Evolutionary conservation across 2,329 filamentous ascomycete species (phyloP), one percentile per base, ranked within the genome.

Genomic region (Colletotrichum higginsianum): DNA sequence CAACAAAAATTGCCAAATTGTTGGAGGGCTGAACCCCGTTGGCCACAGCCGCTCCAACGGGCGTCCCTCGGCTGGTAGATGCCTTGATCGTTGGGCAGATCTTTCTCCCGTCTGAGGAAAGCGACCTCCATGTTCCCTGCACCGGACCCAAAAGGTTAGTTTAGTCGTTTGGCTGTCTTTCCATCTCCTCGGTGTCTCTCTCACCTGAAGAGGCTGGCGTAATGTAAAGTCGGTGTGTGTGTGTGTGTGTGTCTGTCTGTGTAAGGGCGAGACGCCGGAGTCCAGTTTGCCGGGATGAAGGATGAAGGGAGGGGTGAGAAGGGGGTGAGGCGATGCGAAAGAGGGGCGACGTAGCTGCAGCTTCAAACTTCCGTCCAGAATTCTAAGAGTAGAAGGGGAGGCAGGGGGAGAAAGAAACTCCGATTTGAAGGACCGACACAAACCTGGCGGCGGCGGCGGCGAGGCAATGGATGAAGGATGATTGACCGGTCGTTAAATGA

Each of bases 11-110:
- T 47, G 55, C 55, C 44, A 47, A 18, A 46, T 47, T 15, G n/a
- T 5, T 60, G 30, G 56, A 61, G 55, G 44, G 62, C 56, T 66
- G 42, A 56, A 44, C 62, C 42, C 47, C 57, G 44, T 67, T 57
- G 38, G 56, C 53, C 55, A 55, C 52, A 71, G 57, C 67, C 67
- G 63, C 67, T 70, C 67, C 67, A 70, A 70, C 55, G 11, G 62
- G 16, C 42, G 49, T 49, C 55, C 46, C 30, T 61, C 57, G 56
- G 53, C 50, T 52, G 47, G 18, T 21, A 26, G 30, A 23, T 12
- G 30, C n/a, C 40, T 21, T 49, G 67, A 67, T 52, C 56, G 50
- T 30, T 47, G 63, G 56, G 55, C 35, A 21, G 12, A 67, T 61
- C 57, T 55, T 70, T 55, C 18, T 56, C 47, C 62, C 23, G 21